phyloP scores from a whole-genome alignment of 768 basidiomycete genomes.

The Cyathus striatus region DNA sequence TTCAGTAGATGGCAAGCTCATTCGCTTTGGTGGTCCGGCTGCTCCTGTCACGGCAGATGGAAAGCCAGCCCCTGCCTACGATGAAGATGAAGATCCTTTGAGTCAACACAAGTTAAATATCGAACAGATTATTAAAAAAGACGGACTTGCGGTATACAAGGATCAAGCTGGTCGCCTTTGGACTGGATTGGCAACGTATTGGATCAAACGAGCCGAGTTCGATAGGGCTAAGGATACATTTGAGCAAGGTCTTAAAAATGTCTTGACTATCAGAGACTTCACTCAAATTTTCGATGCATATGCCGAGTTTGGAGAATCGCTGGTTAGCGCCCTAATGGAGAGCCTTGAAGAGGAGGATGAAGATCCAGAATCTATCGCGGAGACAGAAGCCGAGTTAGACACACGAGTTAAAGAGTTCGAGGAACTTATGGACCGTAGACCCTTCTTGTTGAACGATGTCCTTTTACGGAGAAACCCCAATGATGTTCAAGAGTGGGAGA shows the following conservation, averaged over 20 bases:
- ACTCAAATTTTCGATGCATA: constrained; percentile 98
- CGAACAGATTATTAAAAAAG: constrained; percentile 76
- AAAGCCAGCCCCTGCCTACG: constrained; percentile 47
- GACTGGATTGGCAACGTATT: constrained; percentile 95
- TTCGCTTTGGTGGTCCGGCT: constrained; percentile 68
- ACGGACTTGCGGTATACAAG: constrained; percentile 86
- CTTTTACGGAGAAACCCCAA: constrained; percentile 90
- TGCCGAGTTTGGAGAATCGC: constrained; percentile 86
- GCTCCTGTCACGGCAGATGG: constrained; percentile 46
- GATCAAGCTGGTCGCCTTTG: constrained; percentile 96
- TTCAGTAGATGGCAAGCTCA: constrained; percentile 54
- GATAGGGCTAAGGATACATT: constrained; percentile 86
- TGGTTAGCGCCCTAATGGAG: constrained; percentile 88
- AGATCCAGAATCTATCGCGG: constrained; percentile 75
- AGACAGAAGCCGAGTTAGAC: constrained; percentile 83
- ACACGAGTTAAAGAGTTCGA: constrained; percentile 89
- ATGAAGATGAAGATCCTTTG: constrained; percentile 81
- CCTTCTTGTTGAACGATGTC: constrained; percentile 96
- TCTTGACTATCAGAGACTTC: constrained; percentile 94
- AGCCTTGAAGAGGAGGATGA: constrained; percentile 80
- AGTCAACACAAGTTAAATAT: constrained; percentile 75
- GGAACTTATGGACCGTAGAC: constrained; percentile 88
- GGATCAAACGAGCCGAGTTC: constrained; percentile 97
- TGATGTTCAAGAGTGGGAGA: constrained; percentile 99
- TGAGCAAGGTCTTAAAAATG: constrained; percentile 77